phyloP scores from a whole-genome alignment of 352 stramenopile genomes.

The Pythium aristosporum region DNA sequence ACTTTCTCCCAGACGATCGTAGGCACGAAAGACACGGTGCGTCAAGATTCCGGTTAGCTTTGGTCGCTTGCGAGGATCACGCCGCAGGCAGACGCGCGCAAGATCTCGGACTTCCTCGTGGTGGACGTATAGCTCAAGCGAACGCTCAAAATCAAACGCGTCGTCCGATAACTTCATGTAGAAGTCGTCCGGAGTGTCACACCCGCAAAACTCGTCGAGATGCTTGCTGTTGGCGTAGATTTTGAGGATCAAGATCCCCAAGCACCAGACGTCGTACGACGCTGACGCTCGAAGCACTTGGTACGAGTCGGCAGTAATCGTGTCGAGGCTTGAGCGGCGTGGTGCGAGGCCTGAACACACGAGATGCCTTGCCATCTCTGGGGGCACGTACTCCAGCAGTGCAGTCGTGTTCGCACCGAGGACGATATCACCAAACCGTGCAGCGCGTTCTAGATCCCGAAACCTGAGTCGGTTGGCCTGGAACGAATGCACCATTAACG shows the following conservation, averaged over 20 bases:
- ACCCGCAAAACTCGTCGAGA: conserved; percentile 52
- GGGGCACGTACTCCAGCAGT: conserved; percentile 40
- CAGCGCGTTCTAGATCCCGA: conserved; percentile 46
- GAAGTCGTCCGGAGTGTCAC: conserved; percentile 31
- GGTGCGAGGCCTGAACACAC: conserved; percentile 29
- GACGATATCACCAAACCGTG: conserved; percentile 31
- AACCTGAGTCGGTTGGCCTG: conserved; percentile 46
- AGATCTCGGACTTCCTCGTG: conserved; percentile 49
- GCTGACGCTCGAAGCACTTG: conserved; percentile 29
- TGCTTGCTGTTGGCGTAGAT: conserved; percentile 43
- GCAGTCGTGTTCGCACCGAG: conserved; percentile 3
- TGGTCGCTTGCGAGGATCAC: conserved; percentile 35
- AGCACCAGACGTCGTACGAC: conserved; percentile 57
- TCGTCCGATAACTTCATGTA: conserved; percentile 34
- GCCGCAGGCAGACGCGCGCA: conserved; percentile 40
- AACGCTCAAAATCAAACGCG: conserved; percentile 43
- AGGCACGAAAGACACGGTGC: conserved; percentile 39
- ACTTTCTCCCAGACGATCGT: conserved; percentile 25
- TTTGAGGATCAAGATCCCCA: conserved; percentile 60
- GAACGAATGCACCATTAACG: conserved; percentile 35
- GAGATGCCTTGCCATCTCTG: conserved; percentile 44
- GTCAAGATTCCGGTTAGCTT: conserved; percentile 37
- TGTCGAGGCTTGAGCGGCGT: conserved; percentile 8
- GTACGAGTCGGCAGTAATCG: conserved; percentile 18
- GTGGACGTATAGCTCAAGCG: conserved; percentile 45